Conservation (phyloP, 345 rosid genomes). For the Mangifera indica region DNA sequence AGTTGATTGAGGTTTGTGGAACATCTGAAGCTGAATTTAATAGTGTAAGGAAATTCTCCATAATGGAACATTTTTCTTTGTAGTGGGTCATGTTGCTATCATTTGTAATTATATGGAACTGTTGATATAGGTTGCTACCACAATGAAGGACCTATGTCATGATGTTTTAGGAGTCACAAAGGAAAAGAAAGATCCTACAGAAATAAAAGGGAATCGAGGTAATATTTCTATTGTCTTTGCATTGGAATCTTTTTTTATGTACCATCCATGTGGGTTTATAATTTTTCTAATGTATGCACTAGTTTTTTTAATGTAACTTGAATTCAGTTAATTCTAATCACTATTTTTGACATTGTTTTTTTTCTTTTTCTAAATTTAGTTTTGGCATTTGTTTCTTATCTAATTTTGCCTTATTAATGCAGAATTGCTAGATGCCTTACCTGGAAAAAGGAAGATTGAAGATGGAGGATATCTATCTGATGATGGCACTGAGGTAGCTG, state of each 20-base stretch:
- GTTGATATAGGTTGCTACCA: conserved; percentile 47
- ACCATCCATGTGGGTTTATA: not conserved
- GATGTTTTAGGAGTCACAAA: conserved; percentile 51
- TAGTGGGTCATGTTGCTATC: not conserved
- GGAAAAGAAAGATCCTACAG: conserved; percentile 53
- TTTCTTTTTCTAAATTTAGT: too few relatives aligned
- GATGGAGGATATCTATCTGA: conserved; percentile 76
- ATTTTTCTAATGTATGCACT: not conserved
- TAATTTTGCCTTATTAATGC: conserved; percentile 13
- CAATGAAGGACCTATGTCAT: conserved; percentile 67
- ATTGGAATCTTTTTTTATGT: not conserved
- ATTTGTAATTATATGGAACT: conserved; percentile 1
- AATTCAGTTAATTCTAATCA: not conserved
- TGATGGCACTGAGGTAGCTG: conserved; percentile 52
- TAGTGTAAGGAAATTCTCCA: conserved; percentile 42
- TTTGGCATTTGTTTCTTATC: not conserved
- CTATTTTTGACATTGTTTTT: not conserved
- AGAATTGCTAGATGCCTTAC: conserved; percentile 64
- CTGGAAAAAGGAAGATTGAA: conserved; percentile 67
- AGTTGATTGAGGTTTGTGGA: conserved; percentile 88
- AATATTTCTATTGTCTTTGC: not conserved
- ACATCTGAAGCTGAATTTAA: conserved; percentile 85
- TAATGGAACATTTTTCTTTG: not conserved
- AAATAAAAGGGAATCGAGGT: conserved; percentile 61
- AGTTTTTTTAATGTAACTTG: not conserved